These are phyloP conservation scores for Tribonema minus DNA, from an alignment of 108 stramenopile genomes.

Conservation along the genomic window DNA sequence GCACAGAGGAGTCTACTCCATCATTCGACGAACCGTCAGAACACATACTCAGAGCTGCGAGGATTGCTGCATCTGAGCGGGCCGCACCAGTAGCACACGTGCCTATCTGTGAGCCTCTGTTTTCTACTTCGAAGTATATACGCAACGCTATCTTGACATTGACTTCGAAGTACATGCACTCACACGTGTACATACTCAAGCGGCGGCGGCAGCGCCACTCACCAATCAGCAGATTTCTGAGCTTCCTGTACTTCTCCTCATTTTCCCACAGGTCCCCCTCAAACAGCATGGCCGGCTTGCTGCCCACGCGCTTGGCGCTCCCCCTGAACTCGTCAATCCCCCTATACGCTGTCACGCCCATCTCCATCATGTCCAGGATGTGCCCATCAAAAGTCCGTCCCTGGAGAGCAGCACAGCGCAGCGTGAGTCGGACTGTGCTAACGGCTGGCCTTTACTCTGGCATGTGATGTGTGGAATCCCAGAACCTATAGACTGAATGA, in stretches of 20 bases:
- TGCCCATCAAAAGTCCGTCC: constrained; percentile 92
- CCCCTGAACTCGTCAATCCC: constrained; percentile 2
- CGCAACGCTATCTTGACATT: too few relatives aligned
- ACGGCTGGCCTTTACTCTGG: background rate
- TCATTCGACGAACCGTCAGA: too few relatives aligned
- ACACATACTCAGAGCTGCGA: too few relatives aligned
- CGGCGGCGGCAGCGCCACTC: constrained; percentile 1
- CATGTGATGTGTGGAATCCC: too few relatives aligned
- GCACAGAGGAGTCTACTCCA: too few relatives aligned
- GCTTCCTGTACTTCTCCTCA: constrained; percentile 56
- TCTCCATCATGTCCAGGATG: constrained; percentile 94
- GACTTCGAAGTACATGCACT: too few relatives aligned
- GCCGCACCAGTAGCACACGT: too few relatives aligned
- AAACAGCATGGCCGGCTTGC: constrained; percentile 73
- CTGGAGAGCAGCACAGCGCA: constrained; percentile 12
- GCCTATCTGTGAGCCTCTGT: too few relatives aligned
- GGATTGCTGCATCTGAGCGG: too few relatives aligned
- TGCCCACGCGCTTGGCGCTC: constrained; percentile 44
- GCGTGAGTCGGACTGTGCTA: background rate
- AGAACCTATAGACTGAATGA: too few relatives aligned
- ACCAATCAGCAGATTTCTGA: constrained; percentile 73
- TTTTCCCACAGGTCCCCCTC: constrained; percentile 83
- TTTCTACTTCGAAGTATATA: too few relatives aligned
- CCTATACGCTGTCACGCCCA: constrained; percentile 73
- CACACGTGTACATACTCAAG: background rate